These are phyloP conservation scores for Tolypocladium guangdongense DNA, from an alignment of 2,329 filamentous ascomycete genomes.

Conservation along the genomic window DNA sequence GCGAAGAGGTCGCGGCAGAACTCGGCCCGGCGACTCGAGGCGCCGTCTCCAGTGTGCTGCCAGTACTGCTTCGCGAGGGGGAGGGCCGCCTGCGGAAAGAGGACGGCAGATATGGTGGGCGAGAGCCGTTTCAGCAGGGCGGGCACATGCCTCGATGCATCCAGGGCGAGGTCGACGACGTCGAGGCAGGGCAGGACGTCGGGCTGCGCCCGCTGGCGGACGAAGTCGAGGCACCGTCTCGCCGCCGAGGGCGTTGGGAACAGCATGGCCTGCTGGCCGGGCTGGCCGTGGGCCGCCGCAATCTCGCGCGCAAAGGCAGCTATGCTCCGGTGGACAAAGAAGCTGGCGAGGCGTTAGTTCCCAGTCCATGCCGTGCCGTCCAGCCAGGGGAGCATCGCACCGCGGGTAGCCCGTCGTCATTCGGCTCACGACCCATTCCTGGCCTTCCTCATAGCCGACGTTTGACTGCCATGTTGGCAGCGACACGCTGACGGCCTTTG, in stretches of 20 bases:
- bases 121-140: constrained; percentile 41
- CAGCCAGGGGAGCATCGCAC: constrained; percentile 26
- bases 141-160: constrained; percentile 38
- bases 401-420: constrained; percentile 89
- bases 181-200: constrained; percentile 36
- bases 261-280: constrained; percentile 62
- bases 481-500: constrained; percentile 87
- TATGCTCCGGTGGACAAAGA: constrained; percentile 85
- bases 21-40: constrained; percentile 84
- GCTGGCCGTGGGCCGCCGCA: constrained; percentile 48
- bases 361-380: background rate
- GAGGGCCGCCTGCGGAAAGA: constrained; percentile 59
- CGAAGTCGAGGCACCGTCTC: constrained; percentile 63
- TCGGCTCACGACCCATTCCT: constrained; percentile 71
- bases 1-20: constrained; percentile 71
- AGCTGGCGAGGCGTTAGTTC: constrained; percentile 42
- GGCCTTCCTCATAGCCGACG: constrained; percentile 86
- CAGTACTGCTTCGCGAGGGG: constrained; percentile 83
- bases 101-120: constrained; percentile 56
- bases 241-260: constrained; percentile 67
- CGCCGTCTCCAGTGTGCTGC: constrained; percentile 90
- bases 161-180: constrained; percentile 53
- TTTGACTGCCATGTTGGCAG: constrained; percentile 88
- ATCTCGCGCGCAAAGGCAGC: constrained; percentile 61
- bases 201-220: constrained; percentile 47